phyloP scores from a whole-genome alignment of 306 rosid genomes.

The Quercus mongolica region DNA sequence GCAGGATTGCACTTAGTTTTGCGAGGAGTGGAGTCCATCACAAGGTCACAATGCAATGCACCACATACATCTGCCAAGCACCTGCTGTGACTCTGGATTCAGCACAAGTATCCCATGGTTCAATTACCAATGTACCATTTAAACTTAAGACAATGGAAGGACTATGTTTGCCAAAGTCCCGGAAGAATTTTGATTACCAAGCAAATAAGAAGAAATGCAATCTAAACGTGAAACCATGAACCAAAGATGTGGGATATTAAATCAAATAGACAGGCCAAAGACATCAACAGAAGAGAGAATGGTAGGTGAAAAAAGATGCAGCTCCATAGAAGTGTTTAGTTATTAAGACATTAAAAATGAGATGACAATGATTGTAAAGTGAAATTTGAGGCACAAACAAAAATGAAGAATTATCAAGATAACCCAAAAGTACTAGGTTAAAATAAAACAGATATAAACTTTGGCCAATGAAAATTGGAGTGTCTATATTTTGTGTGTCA shows the following conservation, averaged over 20 bases:
- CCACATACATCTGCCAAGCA: constrained; percentile 83
- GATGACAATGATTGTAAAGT: neutral
- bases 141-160: neutral
- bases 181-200: neutral
- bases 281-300: too few species aligned
- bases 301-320: too few species aligned
- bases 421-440: too few species aligned
- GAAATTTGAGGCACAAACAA: neutral
- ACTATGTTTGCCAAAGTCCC: neutral
- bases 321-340: too few species aligned
- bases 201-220: neutral
- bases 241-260: too few species aligned
- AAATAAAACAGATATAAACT: too few species aligned
- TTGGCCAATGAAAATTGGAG: too few species aligned
- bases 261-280: too few species aligned
- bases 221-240: neutral
- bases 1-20: constrained; percentile 78
- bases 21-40: constrained; percentile 37
- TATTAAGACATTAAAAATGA: neutral
- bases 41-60: constrained; percentile 69
- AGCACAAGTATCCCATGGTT: constrained; percentile 23
- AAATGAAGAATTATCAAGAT: too few species aligned
- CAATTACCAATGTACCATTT: constrained; percentile 1
- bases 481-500: too few species aligned
- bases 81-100: constrained; percentile 55